A percentile compares a stretch with the other conserved stretches of the same genome.
Conservation (phyloP, 768 basidiomycete species). For the Suillus sp. region DNA sequence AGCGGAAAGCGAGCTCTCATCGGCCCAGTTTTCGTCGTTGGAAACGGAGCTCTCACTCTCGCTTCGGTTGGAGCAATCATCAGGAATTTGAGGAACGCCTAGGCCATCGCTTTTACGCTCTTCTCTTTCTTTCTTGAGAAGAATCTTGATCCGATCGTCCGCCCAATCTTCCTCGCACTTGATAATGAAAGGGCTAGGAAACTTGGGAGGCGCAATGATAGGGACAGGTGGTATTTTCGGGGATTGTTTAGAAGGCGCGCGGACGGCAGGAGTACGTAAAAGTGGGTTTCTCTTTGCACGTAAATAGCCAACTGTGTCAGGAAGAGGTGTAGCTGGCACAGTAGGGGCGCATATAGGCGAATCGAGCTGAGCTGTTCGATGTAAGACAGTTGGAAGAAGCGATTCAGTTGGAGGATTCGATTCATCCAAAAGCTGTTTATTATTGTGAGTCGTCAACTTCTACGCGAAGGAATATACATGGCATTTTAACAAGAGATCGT, state of each 20-base stretch:
- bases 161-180: constrained; percentile 43
- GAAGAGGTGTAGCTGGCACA: constrained; percentile 29
- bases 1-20: constrained; percentile 17
- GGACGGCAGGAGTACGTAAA: constrained; percentile 21
- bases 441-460: constrained; percentile 13
- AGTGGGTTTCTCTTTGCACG: constrained; percentile 28
- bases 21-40: constrained; percentile 23
- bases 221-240: constrained; percentile 39
- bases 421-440: constrained; percentile 11
- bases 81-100: not conserved
- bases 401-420: constrained; percentile 13
- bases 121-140: constrained; percentile 44
- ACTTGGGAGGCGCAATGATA: constrained; percentile 55
- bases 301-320: constrained; percentile 23
- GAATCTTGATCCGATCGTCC: constrained; percentile 42
- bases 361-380: not conserved
- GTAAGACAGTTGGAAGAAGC: not conserved
- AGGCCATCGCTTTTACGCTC: constrained; percentile 40
- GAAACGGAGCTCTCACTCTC: constrained; percentile 17
- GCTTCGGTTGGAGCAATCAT: constrained; percentile 8
- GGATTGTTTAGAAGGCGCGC: constrained; percentile 4
- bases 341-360: constrained; percentile 22
- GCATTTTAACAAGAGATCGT: not conserved
- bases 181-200: constrained; percentile 26
- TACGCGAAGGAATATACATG: constrained; percentile 1